Base-by-base conservation (phyloP, 129 eudicot species). In the Escallonia rubra region DNA sequence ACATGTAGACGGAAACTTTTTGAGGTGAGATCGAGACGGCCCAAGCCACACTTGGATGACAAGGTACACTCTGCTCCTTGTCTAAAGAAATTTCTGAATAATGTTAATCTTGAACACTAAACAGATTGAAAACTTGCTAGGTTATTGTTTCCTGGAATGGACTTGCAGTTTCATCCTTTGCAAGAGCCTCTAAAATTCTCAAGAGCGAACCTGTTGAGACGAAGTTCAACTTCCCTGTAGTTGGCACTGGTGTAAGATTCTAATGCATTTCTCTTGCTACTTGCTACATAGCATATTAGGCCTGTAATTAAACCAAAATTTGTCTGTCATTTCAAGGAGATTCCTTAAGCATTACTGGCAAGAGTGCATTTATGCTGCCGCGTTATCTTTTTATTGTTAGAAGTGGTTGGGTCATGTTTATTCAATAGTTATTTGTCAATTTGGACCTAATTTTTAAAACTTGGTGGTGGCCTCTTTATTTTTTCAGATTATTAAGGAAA, bases 71-170 rank as follows among this genome's bases (percentile, higher is more conserved):
- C 8, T 60, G 10, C 55, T 65, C 11, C 41, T 61, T 38, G 10
- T 50, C 13, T 12, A 4, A 46, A 14, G 39, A 44, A 6, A 5
- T 7, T 16, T 7, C 6, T 55, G 40, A 7, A 55, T 60, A 10
- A 48, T n/a, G 15, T 8, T 66, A 34, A 43, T 54, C 10, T 4
- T 44, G 9, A 10, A 13, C 59, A 10, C 7, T 38, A 4, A 49
- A 65, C 41, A 48, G 14, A 52, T 12, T 39, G 23, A 5, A n/a
- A 52, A 44, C 39, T 34, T 69, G 39, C 11, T 64, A 91, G 98
- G 95, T 91, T 34, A 91, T 91, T 63, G 98, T 91, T 53, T 79
- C 96, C 0, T 91, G 98, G 98, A 91, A 91, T 50, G 98, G 96
- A 66, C 98, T 91, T 54, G 81, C 81, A 10, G 80, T 91, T 76